Percentiles rank a stretch among this genome's conserved stretches.
Evolutionary conservation across 2,329 filamentous ascomycete genomes (phyloP).

Genomic region (Colletotrichum lentis): DNA sequence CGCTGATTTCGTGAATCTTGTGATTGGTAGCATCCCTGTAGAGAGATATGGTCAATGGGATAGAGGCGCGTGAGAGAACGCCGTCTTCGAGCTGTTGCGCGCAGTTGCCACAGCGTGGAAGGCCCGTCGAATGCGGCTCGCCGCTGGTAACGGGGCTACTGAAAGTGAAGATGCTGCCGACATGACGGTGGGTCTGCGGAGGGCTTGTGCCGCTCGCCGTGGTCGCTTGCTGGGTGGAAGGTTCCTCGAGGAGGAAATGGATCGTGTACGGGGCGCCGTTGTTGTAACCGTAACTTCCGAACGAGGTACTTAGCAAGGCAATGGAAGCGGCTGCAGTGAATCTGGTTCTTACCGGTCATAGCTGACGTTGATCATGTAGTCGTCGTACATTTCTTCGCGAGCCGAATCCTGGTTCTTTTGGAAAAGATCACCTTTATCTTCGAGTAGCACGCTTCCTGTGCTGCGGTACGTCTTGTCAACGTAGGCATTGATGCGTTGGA

Average conservation of each 20-base stretch:
- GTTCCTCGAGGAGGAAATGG: neutral
- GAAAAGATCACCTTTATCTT: neutral
- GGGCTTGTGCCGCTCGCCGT: neutral
- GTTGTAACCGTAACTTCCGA: neutral
- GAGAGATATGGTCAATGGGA: neutral
- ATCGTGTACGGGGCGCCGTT: neutral
- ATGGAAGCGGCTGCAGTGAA: neutral
- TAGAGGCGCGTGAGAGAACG: neutral
- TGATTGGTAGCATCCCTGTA: neutral
- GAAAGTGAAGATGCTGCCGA: neutral
- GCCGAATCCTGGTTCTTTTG: neutral
- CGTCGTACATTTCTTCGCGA: neutral
- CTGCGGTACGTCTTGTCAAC: neutral
- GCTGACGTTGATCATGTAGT: neutral
- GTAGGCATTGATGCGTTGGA: neutral
- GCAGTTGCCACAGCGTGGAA: neutral
- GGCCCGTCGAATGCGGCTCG: neutral
- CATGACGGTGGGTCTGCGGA: neutral
- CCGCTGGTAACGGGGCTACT: neutral
- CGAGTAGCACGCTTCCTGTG: neutral
- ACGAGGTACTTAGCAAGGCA: neutral
- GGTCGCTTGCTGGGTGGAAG: neutral
- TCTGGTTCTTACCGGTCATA: neutral
- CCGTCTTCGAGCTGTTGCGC: neutral
- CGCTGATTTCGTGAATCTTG: neutral